Conservation (phyloP, 768 basidiomycete species). For the Tephrocybe sp. region DNA sequence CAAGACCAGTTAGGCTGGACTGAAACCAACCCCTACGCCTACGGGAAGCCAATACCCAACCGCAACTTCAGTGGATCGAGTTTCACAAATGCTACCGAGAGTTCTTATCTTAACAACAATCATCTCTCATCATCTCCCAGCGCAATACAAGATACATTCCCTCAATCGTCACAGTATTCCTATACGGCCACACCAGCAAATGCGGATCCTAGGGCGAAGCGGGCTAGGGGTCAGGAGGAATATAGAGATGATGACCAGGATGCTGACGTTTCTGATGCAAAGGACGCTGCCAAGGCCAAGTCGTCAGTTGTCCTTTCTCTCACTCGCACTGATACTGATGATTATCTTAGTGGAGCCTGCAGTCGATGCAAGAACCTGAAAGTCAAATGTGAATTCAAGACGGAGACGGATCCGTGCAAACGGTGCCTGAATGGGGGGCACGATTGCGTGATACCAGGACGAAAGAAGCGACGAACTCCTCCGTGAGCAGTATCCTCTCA, state of each 20-base stretch:
- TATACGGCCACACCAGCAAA: slow-evolving; percentile 10
- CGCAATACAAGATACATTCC: slow-evolving; percentile 26
- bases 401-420: slow-evolving; percentile 72
- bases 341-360: slow-evolving; percentile 52
- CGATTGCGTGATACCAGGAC: slow-evolving; percentile 80
- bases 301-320: slow-evolving; percentile 32
- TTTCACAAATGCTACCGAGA: slow-evolving; percentile 10
- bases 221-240: slow-evolving; percentile 35
- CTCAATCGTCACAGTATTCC: slow-evolving; percentile 24
- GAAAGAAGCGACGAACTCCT: slow-evolving; percentile 76
- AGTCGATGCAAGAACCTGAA: slow-evolving; percentile 66
- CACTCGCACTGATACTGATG: slow-evolving; percentile 6
- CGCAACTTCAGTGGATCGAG: slow-evolving; percentile 14
- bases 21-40: slow-evolving; percentile 8
- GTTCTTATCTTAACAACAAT: slow-evolving; percentile 2
- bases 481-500: slow-evolving; percentile 49
- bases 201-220: slow-evolving; percentile 32
- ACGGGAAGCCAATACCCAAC: slow-evolving; percentile 8
- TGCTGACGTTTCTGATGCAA: slow-evolving; percentile 30
- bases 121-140: slow-evolving; percentile 23
- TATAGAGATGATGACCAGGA: slow-evolving; percentile 36
- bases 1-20: slow-evolving; percentile 17
- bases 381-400: slow-evolving; percentile 77
- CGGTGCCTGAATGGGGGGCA: slow-evolving; percentile 70
- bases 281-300: slow-evolving; percentile 41